Base-by-base conservation (phyloP, 163 green algal genomes). In the Chlamydomonas reinhardtii region DNA sequence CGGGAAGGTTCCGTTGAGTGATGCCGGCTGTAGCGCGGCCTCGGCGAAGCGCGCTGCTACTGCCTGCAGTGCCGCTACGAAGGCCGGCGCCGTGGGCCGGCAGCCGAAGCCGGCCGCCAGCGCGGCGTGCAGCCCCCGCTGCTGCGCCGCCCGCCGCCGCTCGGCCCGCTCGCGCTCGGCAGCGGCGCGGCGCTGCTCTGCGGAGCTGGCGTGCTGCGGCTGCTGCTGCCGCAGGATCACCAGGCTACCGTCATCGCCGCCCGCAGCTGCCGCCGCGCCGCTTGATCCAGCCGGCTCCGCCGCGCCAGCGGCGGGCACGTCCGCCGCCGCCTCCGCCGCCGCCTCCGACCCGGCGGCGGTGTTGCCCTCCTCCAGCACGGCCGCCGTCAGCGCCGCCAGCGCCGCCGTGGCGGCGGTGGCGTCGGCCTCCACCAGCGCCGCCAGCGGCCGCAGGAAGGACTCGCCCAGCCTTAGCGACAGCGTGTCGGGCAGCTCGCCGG, bases 401-500 rank as follows among this genome's bases (percentile, higher is more conserved):
- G 56, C 70, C 6, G 70, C 81, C 6, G 59, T 74, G 27, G 71
- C 81, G 37, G 81, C 71, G 56, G 59, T 9, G 24, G 48, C 71
- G 59, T 86, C 81, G 0, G 35, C 59, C 34, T 80, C 81, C 37
- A 59, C 81, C 25, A 86, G 52, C 2, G 27, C 71, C 12, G 35
- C 70, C 59, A 86, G 71, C 69, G 81, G 81, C 17, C 56, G 27
- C 15, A 86, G 81, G 70, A 86, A 80, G 16, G 81, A 79, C 16
- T 37, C 14, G 9, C 25, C 27, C 20, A 71, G 52, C 12, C 68
- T 52, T 3, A 87, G 17, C 4, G 70, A 74, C 12, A 68, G 24
- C 12, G 71, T 80, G 37, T 87, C 81, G 4, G 81, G 81, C 34
- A 87, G 70, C 81, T 87, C 81, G 14, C 81, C 81, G 34, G 71